Evolutionary conservation across 23 red algal species (phyloP), one percentile per base, ranked within the genome.

Genomic region (Gracilaria caudata): DNA sequence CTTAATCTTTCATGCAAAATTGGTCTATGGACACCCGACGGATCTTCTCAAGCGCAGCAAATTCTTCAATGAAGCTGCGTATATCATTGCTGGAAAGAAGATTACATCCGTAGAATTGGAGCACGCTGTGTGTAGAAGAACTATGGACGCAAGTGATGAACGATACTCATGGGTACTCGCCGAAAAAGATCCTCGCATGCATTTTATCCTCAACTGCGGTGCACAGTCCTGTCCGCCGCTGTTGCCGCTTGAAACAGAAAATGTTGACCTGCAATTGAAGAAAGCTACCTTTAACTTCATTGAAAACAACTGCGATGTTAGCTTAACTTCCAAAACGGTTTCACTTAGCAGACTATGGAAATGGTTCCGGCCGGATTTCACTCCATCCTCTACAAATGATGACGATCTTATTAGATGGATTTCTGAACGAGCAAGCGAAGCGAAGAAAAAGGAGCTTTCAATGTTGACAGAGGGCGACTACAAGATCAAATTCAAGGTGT

Each of bases 171-270:
- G 76, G 85, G 19, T 63, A 16, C 39, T 94, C 23, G 73, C 28
- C 1, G 79, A 81, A 47, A 83, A 88, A n/a, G 92, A 94, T 33
- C 83, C 92, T 21, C 82, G 92, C 24, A 94, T 94, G 92, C 92
- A 94, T 28, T 94, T 94, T 65, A 87, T 87, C 53, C 75, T 94
- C 26, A 94, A 94, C 45, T 94, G 92, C 65, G 92, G 92, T 19
- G 92, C 92, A 28, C 73, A 82, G 59, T 88, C 82, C 6, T 94
- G 92, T 44, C 92, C 92, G 35, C 84, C 84, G 36, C 37, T 94
- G 20, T 32, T 86, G 25, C 60, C 84, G 19, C 44, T 88, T 5
- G 40, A 72, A 33, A 44, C 9, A 20, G 76, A 89, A 4, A 73
- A 57, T 36, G 74, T 77, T 34, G 83, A 94, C 41, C 32, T 29